A percentile compares a stretch with the other conserved stretches of the same genome.
Evolutionary conservation across 2,329 filamentous ascomycete genomes (phyloP).

Genomic region (Aspergillus nomiae): DNA sequence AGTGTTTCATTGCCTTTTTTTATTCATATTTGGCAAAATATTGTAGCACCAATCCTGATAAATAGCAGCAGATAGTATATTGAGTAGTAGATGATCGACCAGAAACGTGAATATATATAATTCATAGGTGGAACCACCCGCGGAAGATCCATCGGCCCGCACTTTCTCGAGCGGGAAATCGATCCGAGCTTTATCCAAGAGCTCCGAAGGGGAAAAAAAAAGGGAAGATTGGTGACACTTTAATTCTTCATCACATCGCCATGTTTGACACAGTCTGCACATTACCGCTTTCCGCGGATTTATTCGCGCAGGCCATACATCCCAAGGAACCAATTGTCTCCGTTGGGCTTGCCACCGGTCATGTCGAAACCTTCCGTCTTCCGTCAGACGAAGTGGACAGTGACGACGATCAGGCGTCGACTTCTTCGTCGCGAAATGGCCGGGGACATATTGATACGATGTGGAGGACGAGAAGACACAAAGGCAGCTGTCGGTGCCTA

Average conservation of each 20-base stretch:
- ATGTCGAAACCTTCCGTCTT: slow-evolving; percentile 81
- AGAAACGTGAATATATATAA: not conserved
- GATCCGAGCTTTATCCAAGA: not conserved
- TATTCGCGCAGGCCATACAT: slow-evolving; percentile 87
- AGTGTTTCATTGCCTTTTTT: not conserved
- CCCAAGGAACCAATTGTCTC: slow-evolving; percentile 81
- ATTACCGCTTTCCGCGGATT: slow-evolving; percentile 78
- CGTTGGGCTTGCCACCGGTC: slow-evolving; percentile 80
- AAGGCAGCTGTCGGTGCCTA: slow-evolving; percentile 85
- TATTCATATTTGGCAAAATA: not conserved
- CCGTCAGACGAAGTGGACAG: slow-evolving; percentile 57
- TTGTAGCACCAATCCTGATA: not conserved
- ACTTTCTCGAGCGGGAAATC: slow-evolving; percentile 11
- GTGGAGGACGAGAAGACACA: slow-evolving; percentile 88
- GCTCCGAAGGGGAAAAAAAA: not conserved
- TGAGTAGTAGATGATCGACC: not conserved
- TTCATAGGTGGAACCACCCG: not conserved
- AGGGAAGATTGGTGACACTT: not conserved
- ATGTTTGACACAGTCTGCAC: slow-evolving; percentile 95
- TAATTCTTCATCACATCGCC: slow-evolving; percentile 15
- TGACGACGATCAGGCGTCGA: slow-evolving; percentile 50
- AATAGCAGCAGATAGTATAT: not conserved
- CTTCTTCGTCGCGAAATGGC: slow-evolving; percentile 56
- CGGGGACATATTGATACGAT: slow-evolving; percentile 76
- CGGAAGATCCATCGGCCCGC: slow-evolving; percentile 29